These are phyloP conservation scores for Pichia scutulata DNA, from an alignment of 805 yeast species.

Conservation along the genomic window DNA sequence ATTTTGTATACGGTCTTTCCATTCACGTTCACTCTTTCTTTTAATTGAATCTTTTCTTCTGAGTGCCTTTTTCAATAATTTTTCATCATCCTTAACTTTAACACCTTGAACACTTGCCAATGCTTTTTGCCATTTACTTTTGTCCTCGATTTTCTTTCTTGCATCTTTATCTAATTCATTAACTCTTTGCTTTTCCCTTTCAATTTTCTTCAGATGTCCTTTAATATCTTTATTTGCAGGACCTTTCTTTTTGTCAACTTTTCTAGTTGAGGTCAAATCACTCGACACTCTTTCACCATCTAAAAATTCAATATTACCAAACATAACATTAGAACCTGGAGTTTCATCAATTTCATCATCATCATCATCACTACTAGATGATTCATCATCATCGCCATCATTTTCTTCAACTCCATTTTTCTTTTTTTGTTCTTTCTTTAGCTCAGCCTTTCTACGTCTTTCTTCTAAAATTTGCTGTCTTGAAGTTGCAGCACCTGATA, in stretches of 20 bases:
- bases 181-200: conserved; percentile 61
- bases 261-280: conserved; percentile 54
- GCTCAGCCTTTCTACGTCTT: conserved; percentile 43
- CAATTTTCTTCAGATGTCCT: conserved; percentile 72
- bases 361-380: conserved; percentile 19
- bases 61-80: conserved; percentile 74
- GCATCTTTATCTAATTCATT: conserved; percentile 52
- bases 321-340: conserved; percentile 43
- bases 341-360: conserved; percentile 23
- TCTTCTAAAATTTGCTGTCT: conserved; percentile 72
- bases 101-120: conserved; percentile 83
- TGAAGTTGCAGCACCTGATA: conserved; percentile 74
- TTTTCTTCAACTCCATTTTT: conserved; percentile 32
- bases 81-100: conserved; percentile 85
- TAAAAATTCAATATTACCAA: conserved; percentile 72
- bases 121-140: conserved; percentile 79
- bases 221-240: conserved; percentile 79
- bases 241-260: conserved; percentile 60
- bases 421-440: conserved; percentile 25
- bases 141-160: conserved; percentile 54
- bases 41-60: conserved; percentile 78
- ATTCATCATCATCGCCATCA: conserved; percentile 30
- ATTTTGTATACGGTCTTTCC: conserved; percentile 82
- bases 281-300: conserved; percentile 78
- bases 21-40: conserved; percentile 79